Evolutionary conservation across 2,329 filamentous ascomycete genomes (phyloP).

Genomic region (Colletotrichum tanaceti): DNA sequence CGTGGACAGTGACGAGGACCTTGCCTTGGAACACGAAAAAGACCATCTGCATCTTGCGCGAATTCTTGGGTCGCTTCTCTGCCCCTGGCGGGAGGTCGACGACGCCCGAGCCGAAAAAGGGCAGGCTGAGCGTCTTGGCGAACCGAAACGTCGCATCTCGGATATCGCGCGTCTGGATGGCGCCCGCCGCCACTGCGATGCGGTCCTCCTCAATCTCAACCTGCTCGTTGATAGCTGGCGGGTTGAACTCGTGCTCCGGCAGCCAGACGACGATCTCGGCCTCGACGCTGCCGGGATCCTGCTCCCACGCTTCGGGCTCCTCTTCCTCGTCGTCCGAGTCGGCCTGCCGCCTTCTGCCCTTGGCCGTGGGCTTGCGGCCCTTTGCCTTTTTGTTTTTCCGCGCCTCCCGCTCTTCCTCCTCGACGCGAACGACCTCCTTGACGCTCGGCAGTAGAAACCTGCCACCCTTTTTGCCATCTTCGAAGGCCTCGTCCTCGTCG

Average conservation of each 20-base stretch:
- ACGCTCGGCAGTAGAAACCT: constrained; percentile 74
- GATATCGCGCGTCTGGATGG: constrained; percentile 69
- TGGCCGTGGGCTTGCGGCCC: constrained; percentile 45
- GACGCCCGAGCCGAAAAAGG: constrained; percentile 90
- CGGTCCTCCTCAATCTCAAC: constrained; percentile 66
- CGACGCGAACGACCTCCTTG: constrained; percentile 81
- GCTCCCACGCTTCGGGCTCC: constrained; percentile 77
- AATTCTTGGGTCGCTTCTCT: constrained; percentile 91
- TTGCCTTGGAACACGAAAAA: constrained; percentile 91
- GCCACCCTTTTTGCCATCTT: constrained; percentile 53
- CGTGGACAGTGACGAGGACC: constrained; percentile 81
- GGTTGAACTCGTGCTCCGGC: constrained; percentile 64
- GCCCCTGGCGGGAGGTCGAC: constrained; percentile 87
- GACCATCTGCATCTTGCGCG: constrained; percentile 94
- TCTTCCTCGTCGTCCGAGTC: constrained; percentile 61
- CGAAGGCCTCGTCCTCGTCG: constrained; percentile 66
- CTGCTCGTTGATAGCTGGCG: constrained; percentile 62
- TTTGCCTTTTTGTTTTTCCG: constrained; percentile 42
- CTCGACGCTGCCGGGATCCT: constrained; percentile 70
- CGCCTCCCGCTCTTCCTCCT: constrained; percentile 63
- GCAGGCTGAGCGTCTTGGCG: constrained; percentile 84
- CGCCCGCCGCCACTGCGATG: constrained; percentile 66
- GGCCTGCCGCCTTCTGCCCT: constrained; percentile 49
- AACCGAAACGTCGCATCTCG: constrained; percentile 82
- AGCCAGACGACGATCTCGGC: constrained; percentile 75